Base-by-base conservation (phyloP, 495 filamentous ascomycete genomes). In the Daldinia bambusicola region DNA sequence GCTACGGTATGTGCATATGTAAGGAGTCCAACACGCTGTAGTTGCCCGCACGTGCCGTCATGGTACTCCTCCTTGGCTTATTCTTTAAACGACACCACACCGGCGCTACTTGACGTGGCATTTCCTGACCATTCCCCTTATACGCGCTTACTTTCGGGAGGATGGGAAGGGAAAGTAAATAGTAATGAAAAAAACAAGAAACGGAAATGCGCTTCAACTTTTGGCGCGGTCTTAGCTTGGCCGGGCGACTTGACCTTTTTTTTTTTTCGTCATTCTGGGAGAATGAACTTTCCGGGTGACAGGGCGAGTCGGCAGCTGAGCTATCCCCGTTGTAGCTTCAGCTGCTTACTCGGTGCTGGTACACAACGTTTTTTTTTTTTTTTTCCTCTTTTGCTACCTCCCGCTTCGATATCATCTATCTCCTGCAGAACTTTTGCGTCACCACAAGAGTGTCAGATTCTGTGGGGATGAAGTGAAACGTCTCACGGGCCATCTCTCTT, bases 41-140 rank as follows among this genome's bases (percentile, higher is more conserved):
- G 66, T 55, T 40, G 61, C 58, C 66, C 61, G 70, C 70, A 73
- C 70, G 70, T 73, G 70, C 37, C 45, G 61, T 61, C 61, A 59
- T 66, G 61, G 61, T 66, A 58, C 55, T 52, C 30, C 61, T 55
- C 50, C 70, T 61, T 64, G 61, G 70, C 70, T 69, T 67, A 64
- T 64, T 68, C 12, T 53, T 65, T 65, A 41, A 72, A 69, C 14
- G 13, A 61, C 43, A 12, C 51, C n/a, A 56, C 60, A 31, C 52
- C 61, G 3, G 66, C 66, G 66, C 66, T 73, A 73, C 66, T 66
- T 73, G 70, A 73, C 66, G 70, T 69, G 70, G 66, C 70, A 69
- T 69, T 69, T 65, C 61, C 70, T 66, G 65, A 52, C 53, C 61
- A 72, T 73, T 66, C 43, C 70, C 70, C 70, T 51, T 20, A 22